Conservation (phyloP, 495 filamentous ascomycete species). For the Aspergillus sclerotiicarbonarius region DNA sequence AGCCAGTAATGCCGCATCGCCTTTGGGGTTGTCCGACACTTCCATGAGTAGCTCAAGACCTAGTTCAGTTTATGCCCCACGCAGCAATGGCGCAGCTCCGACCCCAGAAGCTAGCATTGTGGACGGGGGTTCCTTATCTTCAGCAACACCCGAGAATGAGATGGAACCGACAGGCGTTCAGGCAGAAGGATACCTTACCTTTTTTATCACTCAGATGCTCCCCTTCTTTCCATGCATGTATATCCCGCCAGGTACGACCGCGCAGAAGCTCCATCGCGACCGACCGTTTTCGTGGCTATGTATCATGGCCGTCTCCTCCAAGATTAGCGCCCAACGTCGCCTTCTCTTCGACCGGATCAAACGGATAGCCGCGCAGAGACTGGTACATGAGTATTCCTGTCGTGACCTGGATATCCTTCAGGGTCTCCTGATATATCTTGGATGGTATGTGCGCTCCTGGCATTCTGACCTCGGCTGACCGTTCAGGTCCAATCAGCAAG, state of each 20-base stretch:
- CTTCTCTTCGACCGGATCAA: slow-evolving; percentile 36
- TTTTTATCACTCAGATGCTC: slow-evolving; percentile 43
- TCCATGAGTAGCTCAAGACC: background rate
- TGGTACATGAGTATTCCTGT: slow-evolving; percentile 26
- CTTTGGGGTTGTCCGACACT: background rate
- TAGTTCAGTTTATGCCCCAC: background rate
- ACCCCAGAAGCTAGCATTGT: slow-evolving; percentile 6
- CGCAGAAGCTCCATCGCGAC: slow-evolving; percentile 41
- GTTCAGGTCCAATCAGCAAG: slow-evolving; percentile 12
- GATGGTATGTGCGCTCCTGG: slow-evolving; percentile 32
- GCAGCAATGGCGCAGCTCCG: background rate
- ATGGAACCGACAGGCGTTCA: slow-evolving; percentile 13
- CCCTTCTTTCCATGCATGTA: slow-evolving; percentile 44
- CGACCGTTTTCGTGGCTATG: slow-evolving; percentile 55
- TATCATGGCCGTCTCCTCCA: slow-evolving; percentile 47
- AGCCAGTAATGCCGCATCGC: slow-evolving; percentile 9
- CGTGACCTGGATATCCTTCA: slow-evolving; percentile 46
- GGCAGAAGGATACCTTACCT: slow-evolving; percentile 37
- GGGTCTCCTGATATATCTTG: slow-evolving; percentile 48
- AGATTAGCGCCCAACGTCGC: slow-evolving; percentile 32
- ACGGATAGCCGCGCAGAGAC: slow-evolving; percentile 42
- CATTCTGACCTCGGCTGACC: background rate
- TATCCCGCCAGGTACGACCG: slow-evolving; percentile 43
- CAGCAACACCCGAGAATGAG: slow-evolving; percentile 16
- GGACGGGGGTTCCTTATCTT: slow-evolving; percentile 15